Evolutionary conservation across 371 early-diverging fungal species (phyloP), one percentile per base, ranked within the genome.

Genomic region (Blakeslea trispora): DNA sequence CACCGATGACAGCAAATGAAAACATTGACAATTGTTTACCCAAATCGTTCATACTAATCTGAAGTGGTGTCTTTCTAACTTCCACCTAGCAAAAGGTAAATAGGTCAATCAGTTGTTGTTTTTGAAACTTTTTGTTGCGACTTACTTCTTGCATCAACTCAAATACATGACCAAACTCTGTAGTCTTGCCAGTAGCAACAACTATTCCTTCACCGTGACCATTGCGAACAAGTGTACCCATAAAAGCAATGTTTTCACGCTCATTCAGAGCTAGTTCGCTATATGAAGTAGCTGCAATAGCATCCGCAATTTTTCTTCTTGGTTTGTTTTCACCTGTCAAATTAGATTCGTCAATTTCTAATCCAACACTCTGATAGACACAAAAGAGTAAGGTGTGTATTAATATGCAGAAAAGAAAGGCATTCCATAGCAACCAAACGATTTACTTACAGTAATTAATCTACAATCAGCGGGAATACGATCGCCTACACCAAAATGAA

Each of bases 271-370:
- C 72, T 32, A 92, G 70, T 41, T 87, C 86, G 0, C 63, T 55
- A 59, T 74, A 80, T 14, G 59, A 56, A 28, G 55, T 13, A 5
- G 80, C 58, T 10, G 56, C 37, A 39, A 93, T 81, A 1, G 79
- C 81, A 19, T 88, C 82, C 3, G 61, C 59, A 28, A 77, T 71
- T 65, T 95, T 95, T 15, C 79, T 71, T 55, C 85, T 64, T 10
- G 95, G 91, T 65, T 89, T 85, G 41, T 82, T 91, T 68, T 95
- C 95, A n/a, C 93, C 95, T 11, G 94, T 94, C 66, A 95, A 73
- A 59, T 84, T 91, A 10, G 92, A 90, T 70, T 94, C 92, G 66
- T 94, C 94, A 51, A 94, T 83, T 55, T 91, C 88, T 37, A 92
- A 72, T 57, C 91, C 90, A 18, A 86, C 81, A 17, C 88, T 81